These are phyloP conservation scores for Ceriops tagal DNA, from an alignment of 345 rosid genomes.

Conservation along the genomic window DNA sequence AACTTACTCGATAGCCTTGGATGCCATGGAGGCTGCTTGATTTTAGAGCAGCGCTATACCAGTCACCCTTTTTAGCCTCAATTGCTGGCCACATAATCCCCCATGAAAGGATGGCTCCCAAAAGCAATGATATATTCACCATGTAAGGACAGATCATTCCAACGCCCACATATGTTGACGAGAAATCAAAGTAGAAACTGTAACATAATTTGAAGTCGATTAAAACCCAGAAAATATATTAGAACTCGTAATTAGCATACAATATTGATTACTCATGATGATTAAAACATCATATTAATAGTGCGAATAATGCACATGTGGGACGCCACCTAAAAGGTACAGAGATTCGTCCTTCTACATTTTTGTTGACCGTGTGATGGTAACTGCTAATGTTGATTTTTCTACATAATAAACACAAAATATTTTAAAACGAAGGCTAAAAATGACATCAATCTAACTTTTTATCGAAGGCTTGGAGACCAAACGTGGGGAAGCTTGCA, in stretches of 20 bases:
- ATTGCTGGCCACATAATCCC: slow-evolving; percentile 83
- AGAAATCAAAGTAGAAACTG: slow-evolving; percentile 92
- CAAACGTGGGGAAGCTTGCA: slow-evolving; percentile 69
- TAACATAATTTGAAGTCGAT: not conserved
- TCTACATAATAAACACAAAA: too few species aligned
- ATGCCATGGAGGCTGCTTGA: slow-evolving; percentile 65
- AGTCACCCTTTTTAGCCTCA: slow-evolving; percentile 56
- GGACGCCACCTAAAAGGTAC: too few species aligned
- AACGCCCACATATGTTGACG: slow-evolving; percentile 83
- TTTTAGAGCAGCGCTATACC: slow-evolving; percentile 52
- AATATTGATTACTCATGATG: too few species aligned
- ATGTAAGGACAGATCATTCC: slow-evolving; percentile 94
- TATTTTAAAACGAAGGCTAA: too few species aligned
- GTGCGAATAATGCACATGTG: too few species aligned
- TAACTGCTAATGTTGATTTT: too few species aligned
- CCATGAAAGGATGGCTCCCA: slow-evolving; percentile 85
- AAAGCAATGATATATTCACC: slow-evolving; percentile 68
- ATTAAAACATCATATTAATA: too few species aligned
- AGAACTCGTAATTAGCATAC: too few species aligned
- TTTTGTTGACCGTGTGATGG: too few species aligned
- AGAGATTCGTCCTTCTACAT: too few species aligned
- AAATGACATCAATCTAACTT: slow-evolving; percentile 31
- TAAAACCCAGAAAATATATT: too few species aligned
- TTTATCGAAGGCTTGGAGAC: slow-evolving; percentile 51
- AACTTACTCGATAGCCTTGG: slow-evolving; percentile 55